phyloP scores from a whole-genome alignment of 768 basidiomycete genomes.

The Clitopilus hobsonii region DNA sequence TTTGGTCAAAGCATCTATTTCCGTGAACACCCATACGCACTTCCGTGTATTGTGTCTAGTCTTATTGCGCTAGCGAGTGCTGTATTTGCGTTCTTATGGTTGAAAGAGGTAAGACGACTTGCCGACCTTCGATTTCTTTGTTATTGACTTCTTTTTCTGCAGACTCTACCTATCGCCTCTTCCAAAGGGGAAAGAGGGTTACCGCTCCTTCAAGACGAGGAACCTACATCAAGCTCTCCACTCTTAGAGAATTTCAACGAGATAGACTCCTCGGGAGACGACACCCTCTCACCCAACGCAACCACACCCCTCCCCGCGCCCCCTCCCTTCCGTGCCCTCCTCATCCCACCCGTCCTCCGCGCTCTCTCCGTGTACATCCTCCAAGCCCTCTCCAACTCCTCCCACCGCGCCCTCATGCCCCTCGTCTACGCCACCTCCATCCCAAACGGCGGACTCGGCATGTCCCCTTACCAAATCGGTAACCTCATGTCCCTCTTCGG shows the following conservation, averaged over 20 bases:
- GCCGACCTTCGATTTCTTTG: not conserved
- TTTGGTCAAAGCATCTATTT: constrained; percentile 23
- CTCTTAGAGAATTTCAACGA: not conserved
- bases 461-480: constrained; percentile 61
- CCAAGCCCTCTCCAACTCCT: constrained; percentile 34
- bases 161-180: not conserved
- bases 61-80: constrained; percentile 15
- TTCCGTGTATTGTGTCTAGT: constrained; percentile 22
- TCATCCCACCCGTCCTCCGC: constrained; percentile 25
- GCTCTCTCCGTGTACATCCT: constrained; percentile 26
- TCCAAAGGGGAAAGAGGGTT: too few relatives aligned
- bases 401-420: constrained; percentile 30
- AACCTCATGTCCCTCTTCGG: constrained; percentile 48
- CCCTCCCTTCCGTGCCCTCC: constrained; percentile 17
- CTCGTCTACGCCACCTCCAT: constrained; percentile 55
- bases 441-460: constrained; percentile 59
- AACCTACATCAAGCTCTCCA: not conserved
- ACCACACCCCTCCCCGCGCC: constrained; percentile 4
- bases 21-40: constrained; percentile 25
- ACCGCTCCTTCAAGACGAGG: not conserved
- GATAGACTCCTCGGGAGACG: too few relatives aligned
- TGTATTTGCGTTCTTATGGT: constrained; percentile 14
- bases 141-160: not conserved
- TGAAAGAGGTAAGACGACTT: constrained; percentile 20
- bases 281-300: not conserved